phyloP scores from a whole-genome alignment of 768 basidiomycete species.

The Lactarius akahatsu region DNA sequence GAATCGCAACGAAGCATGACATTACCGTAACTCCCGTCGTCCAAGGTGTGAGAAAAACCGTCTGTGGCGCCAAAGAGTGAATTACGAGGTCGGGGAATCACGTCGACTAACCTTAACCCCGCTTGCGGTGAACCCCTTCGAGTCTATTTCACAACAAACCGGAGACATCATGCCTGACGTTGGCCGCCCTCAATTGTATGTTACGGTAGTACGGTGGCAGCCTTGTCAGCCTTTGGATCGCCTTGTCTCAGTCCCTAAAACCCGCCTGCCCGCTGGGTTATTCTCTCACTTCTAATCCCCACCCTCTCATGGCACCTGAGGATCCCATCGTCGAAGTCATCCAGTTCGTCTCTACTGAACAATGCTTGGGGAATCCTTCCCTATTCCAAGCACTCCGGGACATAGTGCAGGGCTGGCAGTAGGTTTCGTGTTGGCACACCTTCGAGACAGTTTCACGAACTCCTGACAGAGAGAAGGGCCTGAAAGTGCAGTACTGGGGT shows the following conservation, averaged over 20 bases:
- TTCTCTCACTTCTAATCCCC: not conserved
- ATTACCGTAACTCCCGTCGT: not conserved
- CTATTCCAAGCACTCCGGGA: slow-evolving; percentile 10
- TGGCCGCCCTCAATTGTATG: not conserved
- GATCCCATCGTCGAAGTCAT: slow-evolving; percentile 10
- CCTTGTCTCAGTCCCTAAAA: not conserved
- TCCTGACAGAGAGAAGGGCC: slow-evolving; percentile 5
- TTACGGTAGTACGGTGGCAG: not conserved
- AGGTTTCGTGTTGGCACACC: not conserved
- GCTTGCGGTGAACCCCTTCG: no score
- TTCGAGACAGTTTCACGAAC: not conserved
- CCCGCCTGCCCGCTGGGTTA: not conserved
- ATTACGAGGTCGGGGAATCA: not conserved
- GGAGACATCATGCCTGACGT: not conserved
- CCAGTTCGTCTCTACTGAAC: not conserved
- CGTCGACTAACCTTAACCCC: not conserved
- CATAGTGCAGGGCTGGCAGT: slow-evolving; percentile 13
- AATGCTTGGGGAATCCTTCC: slow-evolving; percentile 6
- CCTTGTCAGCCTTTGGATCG: not conserved
- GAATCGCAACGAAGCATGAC: not conserved
- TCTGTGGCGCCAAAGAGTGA: not conserved
- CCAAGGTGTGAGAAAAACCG: no score
- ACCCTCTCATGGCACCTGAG: not conserved
- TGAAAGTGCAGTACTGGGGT: slow-evolving; percentile 22
- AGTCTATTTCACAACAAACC: not conserved